phyloP scores from a whole-genome alignment of 2,329 filamentous ascomycete genomes.

The Thermothelomyces thermophilus region DNA sequence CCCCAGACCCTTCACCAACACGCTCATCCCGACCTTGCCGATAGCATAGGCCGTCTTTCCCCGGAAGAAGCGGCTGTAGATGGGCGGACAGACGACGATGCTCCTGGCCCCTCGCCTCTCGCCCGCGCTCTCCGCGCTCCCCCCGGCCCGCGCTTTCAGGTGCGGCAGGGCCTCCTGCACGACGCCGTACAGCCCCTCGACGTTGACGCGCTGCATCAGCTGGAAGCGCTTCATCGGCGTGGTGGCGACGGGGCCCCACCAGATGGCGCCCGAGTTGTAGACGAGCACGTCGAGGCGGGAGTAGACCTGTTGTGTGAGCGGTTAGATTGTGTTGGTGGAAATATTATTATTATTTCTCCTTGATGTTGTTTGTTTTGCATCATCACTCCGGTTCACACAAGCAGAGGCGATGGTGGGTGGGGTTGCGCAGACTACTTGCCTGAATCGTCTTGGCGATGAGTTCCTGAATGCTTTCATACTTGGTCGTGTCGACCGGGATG shows the following conservation, averaged over 20 bases:
- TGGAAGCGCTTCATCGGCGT: slow-evolving; percentile 72
- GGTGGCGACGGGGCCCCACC: slow-evolving; percentile 68
- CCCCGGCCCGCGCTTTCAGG: slow-evolving; percentile 36
- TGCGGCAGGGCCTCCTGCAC: slow-evolving; percentile 64
- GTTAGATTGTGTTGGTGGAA: no score
- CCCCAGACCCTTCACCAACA: slow-evolving; percentile 71
- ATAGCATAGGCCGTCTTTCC: slow-evolving; percentile 81
- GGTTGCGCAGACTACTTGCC: not conserved
- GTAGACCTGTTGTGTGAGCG: slow-evolving; percentile 40
- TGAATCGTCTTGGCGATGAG: slow-evolving; percentile 53
- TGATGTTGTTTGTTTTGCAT: not conserved
- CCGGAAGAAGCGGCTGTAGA: slow-evolving; percentile 77
- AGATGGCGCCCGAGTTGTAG: slow-evolving; percentile 82
- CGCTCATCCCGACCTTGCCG: slow-evolving; percentile 75
- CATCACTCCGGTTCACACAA: not conserved
- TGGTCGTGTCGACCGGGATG: slow-evolving; percentile 63
- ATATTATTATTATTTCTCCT: no score
- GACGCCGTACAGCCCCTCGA: slow-evolving; percentile 67
- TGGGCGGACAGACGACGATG: slow-evolving; percentile 74
- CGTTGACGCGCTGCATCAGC: slow-evolving; percentile 69
- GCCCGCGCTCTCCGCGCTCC: not conserved
- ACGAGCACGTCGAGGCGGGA: slow-evolving; percentile 65
- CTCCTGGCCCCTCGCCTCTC: slow-evolving; percentile 38
- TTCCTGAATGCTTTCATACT: slow-evolving; percentile 51
- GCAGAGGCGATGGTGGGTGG: not conserved